Base-by-base conservation (phyloP, 108 stramenopile species). In the Cyclotella choctawhatcheeana region DNA sequence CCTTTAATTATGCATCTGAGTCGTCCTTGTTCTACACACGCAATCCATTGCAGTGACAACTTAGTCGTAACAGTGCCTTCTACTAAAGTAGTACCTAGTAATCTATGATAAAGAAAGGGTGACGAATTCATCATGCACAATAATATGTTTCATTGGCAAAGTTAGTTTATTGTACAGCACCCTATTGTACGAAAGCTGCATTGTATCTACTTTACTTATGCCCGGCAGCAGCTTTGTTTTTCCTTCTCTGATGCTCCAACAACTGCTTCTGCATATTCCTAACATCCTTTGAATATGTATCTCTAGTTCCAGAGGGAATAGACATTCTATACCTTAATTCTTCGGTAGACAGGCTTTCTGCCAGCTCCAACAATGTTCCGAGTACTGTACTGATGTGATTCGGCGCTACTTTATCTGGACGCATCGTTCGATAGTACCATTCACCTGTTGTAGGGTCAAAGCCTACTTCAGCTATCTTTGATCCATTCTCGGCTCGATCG, bases 381-480 rank as follows among this genome's bases (percentile, higher is more conserved):
- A 95, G 48, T 4, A 95, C 94, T 12, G 94, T 95, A 30, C 76
- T 81, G 33, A 95, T 95, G 59, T 92, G 91, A 74, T 95, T 95
- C 16, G 91, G 90, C 8, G 87, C 84, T 30, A 87, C 68, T 83
- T 95, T 95, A 64, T 95, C 94, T 1, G 91, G 86, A 14, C 94
- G 88, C 88, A 93, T 92, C 24, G 91, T 95, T 13, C 86, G 79
- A 63, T 95, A 95, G 81, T 95, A 95, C 94, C 94, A 95, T 80
- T 95, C 94, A 25, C 94, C 94, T 14, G 91, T 91, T 40, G 87
- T 84, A 14, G 94, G 91, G 67, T 95, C 89, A 67, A 95, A 91
- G 6, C 94, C 94, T 10, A 95, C 91, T 67, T 95, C 94, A 0
- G 91, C 91, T 66, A 95, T 92, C 24, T 87, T 90, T 29, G 82